Conservation (phyloP, 768 basidiomycete genomes). For the Coprinopsis sp. region DNA sequence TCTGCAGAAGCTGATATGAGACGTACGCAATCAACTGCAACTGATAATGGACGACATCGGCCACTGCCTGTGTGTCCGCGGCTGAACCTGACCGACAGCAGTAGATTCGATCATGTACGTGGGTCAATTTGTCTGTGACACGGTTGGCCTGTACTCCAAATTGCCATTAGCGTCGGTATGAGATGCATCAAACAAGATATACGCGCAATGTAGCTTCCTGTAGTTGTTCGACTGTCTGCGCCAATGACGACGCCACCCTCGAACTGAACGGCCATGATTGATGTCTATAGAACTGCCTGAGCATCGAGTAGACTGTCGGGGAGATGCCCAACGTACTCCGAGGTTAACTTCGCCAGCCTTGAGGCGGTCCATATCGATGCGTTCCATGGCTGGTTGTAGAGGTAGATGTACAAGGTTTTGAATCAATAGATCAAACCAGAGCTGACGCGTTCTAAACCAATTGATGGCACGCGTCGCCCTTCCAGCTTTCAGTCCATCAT, state of each 20-base stretch:
- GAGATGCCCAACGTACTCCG: constrained; percentile 58
- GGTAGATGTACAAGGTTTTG: constrained; percentile 17
- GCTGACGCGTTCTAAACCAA: constrained; percentile 50
- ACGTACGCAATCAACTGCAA: constrained; percentile 73
- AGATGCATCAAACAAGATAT: not conserved
- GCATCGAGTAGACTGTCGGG: constrained; percentile 4
- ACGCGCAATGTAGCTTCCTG: constrained; percentile 91
- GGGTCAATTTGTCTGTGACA: constrained; percentile 97
- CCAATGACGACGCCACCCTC: constrained; percentile 92
- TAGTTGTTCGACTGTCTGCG: constrained; percentile 96
- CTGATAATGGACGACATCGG: constrained; percentile 82
- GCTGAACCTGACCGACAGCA: constrained; percentile 98
- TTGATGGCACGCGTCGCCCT: constrained; percentile 11
- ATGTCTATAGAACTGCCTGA: constrained; percentile 59
- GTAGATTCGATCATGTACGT: constrained; percentile 96
- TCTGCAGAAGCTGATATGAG: not conserved
- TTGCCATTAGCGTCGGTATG: constrained; percentile 4
- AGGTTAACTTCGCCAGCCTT: constrained; percentile 96
- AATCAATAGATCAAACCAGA: constrained; percentile 20
- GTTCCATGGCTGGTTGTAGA: constrained; percentile 40
- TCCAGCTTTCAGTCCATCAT: constrained; percentile 14
- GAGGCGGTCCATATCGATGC: constrained; percentile 80
- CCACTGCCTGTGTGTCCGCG: constrained; percentile 95
- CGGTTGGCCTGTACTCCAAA: constrained; percentile 71
- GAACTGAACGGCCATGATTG: constrained; percentile 99